Percentiles rank a stretch among this genome's conserved stretches.
These are phyloP conservation scores for Aureobasidium namibiae DNA, from an alignment of 2,329 filamentous ascomycete species.

Conservation along the genomic window DNA sequence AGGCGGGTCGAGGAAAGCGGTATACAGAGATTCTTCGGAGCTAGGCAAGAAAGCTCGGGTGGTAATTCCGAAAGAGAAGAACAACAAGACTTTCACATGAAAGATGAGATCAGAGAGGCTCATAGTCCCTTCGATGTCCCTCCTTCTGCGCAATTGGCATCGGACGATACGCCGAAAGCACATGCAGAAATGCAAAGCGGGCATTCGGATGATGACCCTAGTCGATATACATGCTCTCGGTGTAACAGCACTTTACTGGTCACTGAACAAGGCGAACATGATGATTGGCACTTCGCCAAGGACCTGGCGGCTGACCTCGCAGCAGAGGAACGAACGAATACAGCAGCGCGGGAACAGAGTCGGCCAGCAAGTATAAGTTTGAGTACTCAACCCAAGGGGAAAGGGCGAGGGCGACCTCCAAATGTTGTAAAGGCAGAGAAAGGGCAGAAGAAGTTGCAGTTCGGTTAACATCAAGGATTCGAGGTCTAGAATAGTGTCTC, in stretches of 20 bases:
- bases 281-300: slow-evolving; percentile 92
- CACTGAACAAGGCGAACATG: slow-evolving; percentile 61
- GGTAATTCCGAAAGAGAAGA: slow-evolving; percentile 9
- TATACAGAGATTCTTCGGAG: slow-evolving; percentile 29
- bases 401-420: slow-evolving; percentile 30
- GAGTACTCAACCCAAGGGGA: slow-evolving; percentile 15
- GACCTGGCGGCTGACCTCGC: slow-evolving; percentile 75
- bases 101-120: not conserved
- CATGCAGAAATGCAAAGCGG: not conserved
- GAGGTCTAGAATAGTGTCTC: not conserved
- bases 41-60: slow-evolving; percentile 18
- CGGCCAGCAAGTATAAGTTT: slow-evolving; percentile 11
- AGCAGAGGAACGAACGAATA: slow-evolving; percentile 45
- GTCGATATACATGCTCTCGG: slow-evolving; percentile 49
- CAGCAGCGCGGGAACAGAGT: slow-evolving; percentile 17
- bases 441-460: slow-evolving; percentile 38
- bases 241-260: slow-evolving; percentile 43
- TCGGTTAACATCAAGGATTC: slow-evolving; percentile 26
- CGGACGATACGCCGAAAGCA: not conserved
- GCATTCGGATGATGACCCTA: slow-evolving; percentile 14
- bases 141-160: not conserved
- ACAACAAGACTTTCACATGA: not conserved
- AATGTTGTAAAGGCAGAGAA: slow-evolving; percentile 28
- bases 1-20: slow-evolving; percentile 26
- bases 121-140: slow-evolving; percentile 2